phyloP scores from a whole-genome alignment of 345 rosid species.

The Lumnitzera littorea region DNA sequence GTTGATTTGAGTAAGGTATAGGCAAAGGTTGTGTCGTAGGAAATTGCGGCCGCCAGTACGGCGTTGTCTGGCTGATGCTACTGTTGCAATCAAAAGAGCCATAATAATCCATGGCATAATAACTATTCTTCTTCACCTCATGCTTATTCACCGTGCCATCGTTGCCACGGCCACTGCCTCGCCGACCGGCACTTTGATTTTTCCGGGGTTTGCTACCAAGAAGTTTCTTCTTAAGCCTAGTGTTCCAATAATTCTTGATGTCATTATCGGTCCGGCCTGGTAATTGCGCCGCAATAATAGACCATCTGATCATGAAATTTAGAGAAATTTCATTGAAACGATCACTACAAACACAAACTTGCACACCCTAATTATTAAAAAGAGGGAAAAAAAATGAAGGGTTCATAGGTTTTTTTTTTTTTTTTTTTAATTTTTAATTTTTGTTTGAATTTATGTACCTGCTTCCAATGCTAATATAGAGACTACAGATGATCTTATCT shows the following conservation, averaged over 20 bases:
- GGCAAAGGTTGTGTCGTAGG: slow-evolving; percentile 19
- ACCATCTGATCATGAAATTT: slow-evolving; percentile 30
- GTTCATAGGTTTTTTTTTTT: too few species aligned
- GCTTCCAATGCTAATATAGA: slow-evolving; percentile 59
- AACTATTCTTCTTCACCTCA: slow-evolving; percentile 21
- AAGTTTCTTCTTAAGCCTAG: slow-evolving; percentile 54
- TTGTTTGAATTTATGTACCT: slow-evolving; percentile 23
- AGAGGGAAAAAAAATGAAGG: too few species aligned
- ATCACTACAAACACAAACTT: too few species aligned
- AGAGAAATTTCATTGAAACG: neutral
- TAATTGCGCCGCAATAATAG: slow-evolving; percentile 52
- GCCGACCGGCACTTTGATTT: slow-evolving; percentile 9
- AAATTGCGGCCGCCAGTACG: slow-evolving; percentile 46
- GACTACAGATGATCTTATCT: slow-evolving; percentile 51
- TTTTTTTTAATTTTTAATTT: neutral
- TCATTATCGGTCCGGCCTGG: slow-evolving; percentile 66
- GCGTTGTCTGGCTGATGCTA: slow-evolving; percentile 16
- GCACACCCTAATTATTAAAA: too few species aligned
- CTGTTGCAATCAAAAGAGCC: slow-evolving; percentile 2
- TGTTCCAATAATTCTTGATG: slow-evolving; percentile 64
- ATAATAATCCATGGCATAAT: slow-evolving; percentile 9
- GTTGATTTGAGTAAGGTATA: slow-evolving; percentile 25
- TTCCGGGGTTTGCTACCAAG: slow-evolving; percentile 30
- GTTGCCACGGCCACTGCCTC: slow-evolving; percentile 5
- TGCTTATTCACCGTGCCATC: slow-evolving; percentile 18